phyloP scores from a whole-genome alignment of 176 grass and related monocot genomes.

The Oryza meridionalis region DNA sequence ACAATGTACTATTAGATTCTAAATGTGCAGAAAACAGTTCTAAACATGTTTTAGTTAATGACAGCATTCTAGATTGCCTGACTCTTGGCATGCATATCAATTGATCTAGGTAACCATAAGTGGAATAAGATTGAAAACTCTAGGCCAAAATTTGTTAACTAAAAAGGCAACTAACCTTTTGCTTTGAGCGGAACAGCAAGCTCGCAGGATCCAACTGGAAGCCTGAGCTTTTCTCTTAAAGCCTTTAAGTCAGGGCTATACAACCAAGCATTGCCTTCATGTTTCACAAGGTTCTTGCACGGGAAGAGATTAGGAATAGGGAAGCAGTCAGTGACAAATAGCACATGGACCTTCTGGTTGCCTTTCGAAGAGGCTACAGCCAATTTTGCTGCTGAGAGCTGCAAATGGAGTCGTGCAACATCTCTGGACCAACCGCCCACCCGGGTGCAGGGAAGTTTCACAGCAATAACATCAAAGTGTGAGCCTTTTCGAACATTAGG shows the following conservation, averaged over 20 bases:
- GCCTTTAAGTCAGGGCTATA: constrained; percentile 68
- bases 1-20: constrained; percentile 24
- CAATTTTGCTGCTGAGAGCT: constrained; percentile 81
- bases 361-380: constrained; percentile 49
- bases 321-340: constrained; percentile 79
- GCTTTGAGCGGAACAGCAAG: constrained; percentile 87
- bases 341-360: constrained; percentile 61
- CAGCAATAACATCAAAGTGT: constrained; percentile 60
- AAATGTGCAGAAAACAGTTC: not conserved
- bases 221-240: constrained; percentile 78
- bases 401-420: constrained; percentile 81
- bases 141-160: not conserved
- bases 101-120: not conserved
- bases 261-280: constrained; percentile 80
- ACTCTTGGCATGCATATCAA: constrained; percentile 14
- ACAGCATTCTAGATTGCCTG: constrained; percentile 5
- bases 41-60: not conserved
- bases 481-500: constrained; percentile 55
- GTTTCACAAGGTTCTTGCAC: constrained; percentile 79
- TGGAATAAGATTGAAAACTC: not conserved
- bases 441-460: constrained; percentile 66
- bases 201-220: constrained; percentile 85
- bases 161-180: constrained; percentile 58
- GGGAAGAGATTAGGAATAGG: constrained; percentile 84
- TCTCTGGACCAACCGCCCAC: constrained; percentile 79